phyloP scores from a whole-genome alignment of 2,329 filamentous ascomycete genomes.

The Fusarium citri region DNA sequence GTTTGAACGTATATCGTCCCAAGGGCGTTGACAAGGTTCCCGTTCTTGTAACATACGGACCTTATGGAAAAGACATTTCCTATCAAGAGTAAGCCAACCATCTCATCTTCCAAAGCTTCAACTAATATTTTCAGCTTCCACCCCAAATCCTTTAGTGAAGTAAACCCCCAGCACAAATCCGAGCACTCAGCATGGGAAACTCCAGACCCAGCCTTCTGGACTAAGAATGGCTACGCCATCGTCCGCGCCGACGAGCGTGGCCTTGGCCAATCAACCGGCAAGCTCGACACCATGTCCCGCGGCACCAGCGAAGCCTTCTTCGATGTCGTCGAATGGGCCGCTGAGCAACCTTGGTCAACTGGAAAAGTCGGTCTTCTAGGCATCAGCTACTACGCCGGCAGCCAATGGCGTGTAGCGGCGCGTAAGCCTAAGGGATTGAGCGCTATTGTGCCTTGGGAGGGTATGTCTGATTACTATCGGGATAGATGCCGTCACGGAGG shows the following conservation, averaged over 20 bases:
- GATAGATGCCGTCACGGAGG: slow-evolving; percentile 72
- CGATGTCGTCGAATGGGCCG: slow-evolving; percentile 62
- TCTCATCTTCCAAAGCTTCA: fast-evolving
- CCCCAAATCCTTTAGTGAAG: slow-evolving; percentile 57
- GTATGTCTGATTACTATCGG: slow-evolving; percentile 65
- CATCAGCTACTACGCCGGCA: slow-evolving; percentile 60
- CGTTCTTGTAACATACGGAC: slow-evolving; percentile 77
- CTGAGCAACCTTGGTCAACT: slow-evolving; percentile 58
- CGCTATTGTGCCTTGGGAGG: slow-evolving; percentile 63
- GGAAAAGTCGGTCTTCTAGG: slow-evolving; percentile 63
- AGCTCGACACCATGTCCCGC: slow-evolving; percentile 62
- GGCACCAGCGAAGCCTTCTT: slow-evolving; percentile 62
- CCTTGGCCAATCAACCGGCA: slow-evolving; percentile 59
- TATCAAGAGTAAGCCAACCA: too few relatives aligned
- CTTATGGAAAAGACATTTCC: slow-evolving; percentile 78
- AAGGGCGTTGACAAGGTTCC: slow-evolving; percentile 52
- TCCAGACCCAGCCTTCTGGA: slow-evolving; percentile 69
- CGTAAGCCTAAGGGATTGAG: slow-evolving; percentile 59
- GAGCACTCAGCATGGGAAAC: slow-evolving; percentile 69
- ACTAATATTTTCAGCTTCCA: slow-evolving; percentile 49
- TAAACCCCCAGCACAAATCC: slow-evolving; percentile 65
- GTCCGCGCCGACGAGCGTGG: slow-evolving; percentile 65
- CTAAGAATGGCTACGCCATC: slow-evolving; percentile 63
- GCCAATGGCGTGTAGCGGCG: slow-evolving; percentile 63
- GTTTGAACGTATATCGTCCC: slow-evolving; percentile 15